Evolutionary conservation across 768 basidiomycete species (phyloP), one percentile per base, ranked within the genome.

Genomic region (Pholiota microspora): DNA sequence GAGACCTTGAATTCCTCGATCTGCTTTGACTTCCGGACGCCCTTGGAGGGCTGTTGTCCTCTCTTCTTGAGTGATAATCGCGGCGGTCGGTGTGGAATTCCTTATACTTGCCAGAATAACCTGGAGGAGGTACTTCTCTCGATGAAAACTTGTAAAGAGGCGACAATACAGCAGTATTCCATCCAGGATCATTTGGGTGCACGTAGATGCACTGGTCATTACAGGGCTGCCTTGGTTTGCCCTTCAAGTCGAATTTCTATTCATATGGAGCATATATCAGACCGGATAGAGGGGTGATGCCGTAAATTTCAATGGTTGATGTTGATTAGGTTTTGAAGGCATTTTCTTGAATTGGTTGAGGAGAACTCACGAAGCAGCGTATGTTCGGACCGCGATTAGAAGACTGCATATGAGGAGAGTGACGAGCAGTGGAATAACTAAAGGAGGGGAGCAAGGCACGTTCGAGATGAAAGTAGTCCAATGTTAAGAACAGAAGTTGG

Each of bases 131-230:
- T 36, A n/a, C n/a, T n/a, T n/a, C n/a, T n/a, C n/a, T n/a, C n/a
- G n/a, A n/a, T n/a, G n/a, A n/a, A n/a, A n/a, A n/a, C n/a, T n/a
- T n/a, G n/a, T n/a, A n/a, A n/a, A n/a, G n/a, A n/a, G n/a, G 29
- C 29, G 29, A 31, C 12, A 31, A 31, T 31, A 6, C 29, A 6
- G 6, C 12, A 12, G 12, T 31, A 31, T 31, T 31, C 49, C 49
- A 51, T 3, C n/a, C 16, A 10, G 24, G 42, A 42, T 57, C 45
- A 23, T 18, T 23, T 4, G 64, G 64, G 36, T 65, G 64, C 8
- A 55, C 23, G 50, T 62, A 65, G 15, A 21, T 35, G 3, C 3
- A 2, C 13, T 24, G 31, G 8, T n/a, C 49, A 3, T n/a, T 40
- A 27, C 63, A 64, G n/a, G 47, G n/a, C 4, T 24, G 18, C 21